Base-by-base conservation (phyloP, 2,329 filamentous ascomycete species). In the Lachnellula occidentalis region DNA sequence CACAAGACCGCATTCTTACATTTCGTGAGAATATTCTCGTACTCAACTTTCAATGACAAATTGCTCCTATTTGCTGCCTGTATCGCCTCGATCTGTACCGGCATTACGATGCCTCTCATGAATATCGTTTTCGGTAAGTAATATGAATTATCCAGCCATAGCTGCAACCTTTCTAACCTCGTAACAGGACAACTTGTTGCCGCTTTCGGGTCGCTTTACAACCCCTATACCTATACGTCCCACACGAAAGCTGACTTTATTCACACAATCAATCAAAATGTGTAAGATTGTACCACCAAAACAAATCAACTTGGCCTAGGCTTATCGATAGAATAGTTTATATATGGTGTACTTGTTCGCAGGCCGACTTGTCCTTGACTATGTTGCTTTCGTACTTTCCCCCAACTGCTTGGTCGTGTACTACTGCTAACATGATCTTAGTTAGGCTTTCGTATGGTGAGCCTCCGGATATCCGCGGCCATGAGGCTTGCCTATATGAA, bases 401-500 rank as follows among this genome's bases (percentile, higher is more conserved):
- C 12, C 43, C 5, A 21, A 5, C 41, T 15, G 19, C 21, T 22
- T 12, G 11, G 19, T 12, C 19, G 5, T 22, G 11, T 22, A 43
- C 6, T 14, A 6, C 19, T 19, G 39, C 27, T 54, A 47, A 53
- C 17, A 51, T 14, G 12, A 8, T 15, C 22, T 34, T 45, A 63
- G 61, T 39, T 63, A 58, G 73, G 74, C 48, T 82, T 82, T 58
- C 79, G 81, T 21, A 78, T 83, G 70, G 81, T 82, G 58, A 80
- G 80, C 34, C 79, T 83, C 51, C 76, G 81, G 22, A 73, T 84
- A 60, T 83, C 81, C 2, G 78, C 81, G 2, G 78, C 76, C 8
- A 76, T 85, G 53, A 75, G 87, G 34, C 75, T 85, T 39, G 75
- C 83, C 60, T 90, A 87, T 60, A 74, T 90, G n/a, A 73, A 78